These are phyloP conservation scores for Leishmania amazonensis DNA, from an alignment of 208 protist species.

Conservation along the genomic window DNA sequence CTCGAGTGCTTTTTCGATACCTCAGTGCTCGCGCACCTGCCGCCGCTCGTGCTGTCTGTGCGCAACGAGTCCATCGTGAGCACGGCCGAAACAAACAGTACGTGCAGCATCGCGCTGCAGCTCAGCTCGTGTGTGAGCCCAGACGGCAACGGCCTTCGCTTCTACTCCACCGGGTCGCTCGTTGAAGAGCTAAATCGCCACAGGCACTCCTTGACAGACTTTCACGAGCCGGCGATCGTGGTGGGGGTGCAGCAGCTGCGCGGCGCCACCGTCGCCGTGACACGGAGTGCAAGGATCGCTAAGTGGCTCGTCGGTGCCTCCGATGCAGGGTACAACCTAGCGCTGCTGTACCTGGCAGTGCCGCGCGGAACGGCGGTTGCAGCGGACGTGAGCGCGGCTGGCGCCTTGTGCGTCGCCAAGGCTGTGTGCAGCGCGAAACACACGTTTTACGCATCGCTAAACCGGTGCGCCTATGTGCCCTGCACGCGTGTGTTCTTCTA, in stretches of 20 bases:
- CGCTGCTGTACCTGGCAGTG: conserved; percentile 39
- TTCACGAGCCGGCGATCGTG: conserved; percentile 42
- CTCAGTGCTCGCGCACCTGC: conserved; percentile 16
- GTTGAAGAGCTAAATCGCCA: not conserved
- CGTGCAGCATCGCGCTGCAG: conserved; percentile 37
- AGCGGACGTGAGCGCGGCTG: not conserved
- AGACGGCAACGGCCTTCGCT: conserved; percentile 25
- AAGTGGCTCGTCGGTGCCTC: conserved; percentile 9
- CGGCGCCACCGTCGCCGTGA: conserved; percentile 43
- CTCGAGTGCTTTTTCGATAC: conserved; percentile 13
- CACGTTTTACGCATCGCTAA: conserved; percentile 46
- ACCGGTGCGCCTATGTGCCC: conserved; percentile 41
- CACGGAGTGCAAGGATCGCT: conserved; percentile 19
- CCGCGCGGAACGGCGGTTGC: conserved; percentile 8
- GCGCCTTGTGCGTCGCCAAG: conserved; percentile 4
- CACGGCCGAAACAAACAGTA: conserved; percentile 14
- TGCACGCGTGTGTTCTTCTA: conserved; percentile 42
- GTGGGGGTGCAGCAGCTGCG: conserved; percentile 52
- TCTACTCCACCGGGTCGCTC: conserved; percentile 58
- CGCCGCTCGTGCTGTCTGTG: conserved; percentile 40
- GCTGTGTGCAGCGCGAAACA: conserved; percentile 26
- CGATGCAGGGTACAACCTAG: conserved; percentile 7
- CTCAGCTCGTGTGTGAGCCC: conserved; percentile 22
- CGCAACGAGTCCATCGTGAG: conserved; percentile 32
- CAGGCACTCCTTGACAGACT: not conserved